phyloP scores from a whole-genome alignment of 2,329 filamentous ascomycete species.

The Hymenoscyphus fructigenus region DNA sequence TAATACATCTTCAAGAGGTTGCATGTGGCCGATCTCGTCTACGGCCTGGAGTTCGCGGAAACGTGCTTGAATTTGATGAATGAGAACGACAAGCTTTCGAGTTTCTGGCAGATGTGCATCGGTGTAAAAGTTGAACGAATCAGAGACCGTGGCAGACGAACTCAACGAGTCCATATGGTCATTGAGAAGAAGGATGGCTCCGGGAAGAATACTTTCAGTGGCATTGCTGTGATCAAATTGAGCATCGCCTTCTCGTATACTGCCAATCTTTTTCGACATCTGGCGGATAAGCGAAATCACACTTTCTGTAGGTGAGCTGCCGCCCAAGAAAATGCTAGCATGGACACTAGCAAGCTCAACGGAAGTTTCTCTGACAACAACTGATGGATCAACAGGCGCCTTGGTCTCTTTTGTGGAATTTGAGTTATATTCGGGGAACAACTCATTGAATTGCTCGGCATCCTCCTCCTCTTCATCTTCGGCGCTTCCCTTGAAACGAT shows the following conservation, averaged over 20 bases:
- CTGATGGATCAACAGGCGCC: conserved; percentile 12
- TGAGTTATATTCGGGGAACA: conserved; percentile 78
- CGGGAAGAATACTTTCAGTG: conserved; percentile 61
- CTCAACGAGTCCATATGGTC: conserved; percentile 55
- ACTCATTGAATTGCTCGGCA: conserved; percentile 70
- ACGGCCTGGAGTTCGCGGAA: conserved; percentile 70
- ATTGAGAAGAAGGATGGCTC: conserved; percentile 63
- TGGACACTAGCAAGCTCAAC: conserved; percentile 63
- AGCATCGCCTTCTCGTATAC: conserved; percentile 18
- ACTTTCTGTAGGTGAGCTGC: conserved; percentile 24
- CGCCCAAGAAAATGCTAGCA: conserved; percentile 39
- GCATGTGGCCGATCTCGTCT: conserved; percentile 70
- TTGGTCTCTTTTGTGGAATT: conserved; percentile 27
- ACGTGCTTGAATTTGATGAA: conserved; percentile 66
- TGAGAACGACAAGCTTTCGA: conserved; percentile 67
- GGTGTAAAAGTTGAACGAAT: conserved; percentile 83
- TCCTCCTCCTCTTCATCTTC: conserved; percentile 76
- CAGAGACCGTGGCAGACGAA: conserved; percentile 38
- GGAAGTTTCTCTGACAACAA: conserved; percentile 38
- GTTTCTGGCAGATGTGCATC: conserved; percentile 76
- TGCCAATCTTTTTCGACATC: conserved; percentile 30
- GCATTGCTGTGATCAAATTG: conserved; percentile 34
- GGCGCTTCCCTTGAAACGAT: conserved; percentile 75
- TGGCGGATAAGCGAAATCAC: conserved; percentile 32
- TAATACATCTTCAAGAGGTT: conserved; percentile 75